Base-by-base conservation (phyloP, 1,284 basidiomycete genomes). In the Ceratobasidium sp. region DNA sequence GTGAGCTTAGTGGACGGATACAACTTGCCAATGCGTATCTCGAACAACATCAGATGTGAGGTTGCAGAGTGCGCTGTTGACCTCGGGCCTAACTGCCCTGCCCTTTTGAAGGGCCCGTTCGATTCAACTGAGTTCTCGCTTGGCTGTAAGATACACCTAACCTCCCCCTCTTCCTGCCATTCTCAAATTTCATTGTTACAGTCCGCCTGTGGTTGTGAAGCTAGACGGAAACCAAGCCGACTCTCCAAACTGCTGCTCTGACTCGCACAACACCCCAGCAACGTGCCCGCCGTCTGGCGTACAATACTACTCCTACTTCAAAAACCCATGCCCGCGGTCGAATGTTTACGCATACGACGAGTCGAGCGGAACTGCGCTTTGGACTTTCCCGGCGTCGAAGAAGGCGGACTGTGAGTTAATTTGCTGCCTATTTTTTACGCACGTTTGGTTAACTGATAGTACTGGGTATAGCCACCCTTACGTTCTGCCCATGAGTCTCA, bases 301-400 rank as follows among this genome's bases (percentile, higher is more conserved):
- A 16, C 64, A 74, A 9, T 77, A 77, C 74, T 80, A 81, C 80
- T 79, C 78, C 63, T 88, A 86, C 81, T 90, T 81, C 78, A 81
- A 76, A 56, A 63, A 49, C 43, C 31, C 41, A 5, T 76, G 76
- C 68, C 76, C 76, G 48, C 75, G 65, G 22, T 76, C 76, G 4
- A 75, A 76, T 66, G 76, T 76, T 31, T 76, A 76, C 73, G 80
- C 81, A 0, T 81, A 78, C 73, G 81, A 81, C 62, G 79, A 81
- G 74, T 75, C 76, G 39, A 78, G 77, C 56, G 79, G 78, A 4
- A 80, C 76, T 37, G 74, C 76, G 1, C 53, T 76, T 14, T 75
- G 54, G 49, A 71, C 48, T 2, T 76, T 68, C 39, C 19, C 68
- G n/a, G 29, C 76, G 16, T 48, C 51, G 7, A 48, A 54, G 46